Evolutionary conservation across 495 filamentous ascomycete genomes (phyloP).

Genomic region (Venustampulla echinocandica): DNA sequence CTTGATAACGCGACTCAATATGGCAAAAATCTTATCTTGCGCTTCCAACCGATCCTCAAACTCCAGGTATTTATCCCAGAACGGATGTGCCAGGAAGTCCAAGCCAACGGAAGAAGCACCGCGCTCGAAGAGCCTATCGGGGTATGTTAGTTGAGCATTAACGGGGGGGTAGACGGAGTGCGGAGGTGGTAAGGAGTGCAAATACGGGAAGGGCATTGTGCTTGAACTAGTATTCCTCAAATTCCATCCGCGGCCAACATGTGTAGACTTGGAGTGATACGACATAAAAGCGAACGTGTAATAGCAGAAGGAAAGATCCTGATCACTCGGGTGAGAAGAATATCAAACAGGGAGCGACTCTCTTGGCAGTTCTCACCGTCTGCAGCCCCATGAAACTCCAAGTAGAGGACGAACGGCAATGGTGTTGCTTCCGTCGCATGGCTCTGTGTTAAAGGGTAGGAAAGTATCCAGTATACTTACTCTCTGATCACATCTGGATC

Average conservation of each 20-base stretch:
- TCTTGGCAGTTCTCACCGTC: conserved; percentile 27
- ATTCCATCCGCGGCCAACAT: conserved; percentile 39
- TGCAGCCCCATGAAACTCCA: conserved; percentile 21
- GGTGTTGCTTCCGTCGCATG: conserved; percentile 25
- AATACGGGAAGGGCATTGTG: conserved; percentile 50
- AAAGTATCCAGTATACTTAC: conserved; percentile 80
- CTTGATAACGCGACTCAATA: conserved; percentile 76
- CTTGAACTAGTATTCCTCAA: conserved; percentile 40
- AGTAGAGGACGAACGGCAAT: conserved; percentile 7
- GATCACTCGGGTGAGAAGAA: conserved; percentile 50
- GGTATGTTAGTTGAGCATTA: conserved; percentile 43
- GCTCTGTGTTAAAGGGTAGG: conserved; percentile 51
- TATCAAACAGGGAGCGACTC: conserved; percentile 23
- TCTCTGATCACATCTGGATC: conserved; percentile 94
- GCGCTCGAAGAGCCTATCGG: conserved; percentile 80
- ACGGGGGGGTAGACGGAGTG: conserved; percentile 25
- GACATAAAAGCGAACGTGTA: conserved; percentile 25
- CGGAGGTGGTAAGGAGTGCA: conserved; percentile 40
- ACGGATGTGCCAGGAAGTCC: conserved; percentile 89
- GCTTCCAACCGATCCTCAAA: conserved; percentile 88
- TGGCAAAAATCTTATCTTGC: conserved; percentile 75
- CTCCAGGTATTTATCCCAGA: conserved; percentile 99
- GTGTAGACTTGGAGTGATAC: conserved; percentile 28
- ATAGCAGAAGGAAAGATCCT: conserved; percentile 44
- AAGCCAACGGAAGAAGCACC: conserved; percentile 77